These are phyloP conservation scores for Ogataea pini DNA, from an alignment of 805 yeast species.

Conservation along the genomic window DNA sequence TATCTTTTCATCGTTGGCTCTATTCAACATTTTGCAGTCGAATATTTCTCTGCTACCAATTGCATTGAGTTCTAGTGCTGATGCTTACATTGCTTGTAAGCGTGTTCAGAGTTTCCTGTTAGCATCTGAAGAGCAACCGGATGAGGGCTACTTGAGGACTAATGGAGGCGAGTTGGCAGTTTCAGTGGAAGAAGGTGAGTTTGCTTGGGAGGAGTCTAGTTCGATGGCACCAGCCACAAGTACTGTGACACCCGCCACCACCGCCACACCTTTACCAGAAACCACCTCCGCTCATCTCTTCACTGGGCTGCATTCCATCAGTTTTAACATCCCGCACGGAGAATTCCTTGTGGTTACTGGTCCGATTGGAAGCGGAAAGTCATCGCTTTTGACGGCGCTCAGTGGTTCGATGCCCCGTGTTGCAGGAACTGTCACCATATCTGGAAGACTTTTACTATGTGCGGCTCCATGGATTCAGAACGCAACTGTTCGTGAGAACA, in stretches of 20 bases:
- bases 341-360: constrained; percentile 81
- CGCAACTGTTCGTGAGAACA: constrained; percentile 74
- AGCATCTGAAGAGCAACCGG: constrained; percentile 39
- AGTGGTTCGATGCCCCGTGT: constrained; percentile 66
- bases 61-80: constrained; percentile 67
- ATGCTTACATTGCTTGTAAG: constrained; percentile 59
- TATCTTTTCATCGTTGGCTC: constrained; percentile 68
- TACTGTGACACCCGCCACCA: too few species aligned
- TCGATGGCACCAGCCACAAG: too few species aligned
- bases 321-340: constrained; percentile 55
- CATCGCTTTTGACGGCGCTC: constrained; percentile 69
- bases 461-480: constrained; percentile 80
- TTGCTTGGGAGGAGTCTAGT: constrained; percentile 69
- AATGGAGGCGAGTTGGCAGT: constrained; percentile 43
- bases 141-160: constrained; percentile 20
- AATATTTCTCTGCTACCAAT: constrained; percentile 71
- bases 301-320: constrained; percentile 49
- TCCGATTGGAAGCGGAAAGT: constrained; percentile 64
- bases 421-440: constrained; percentile 52
- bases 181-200: constrained; percentile 51
- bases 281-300: too few species aligned
- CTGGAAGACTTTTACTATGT: constrained; percentile 53
- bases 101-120: constrained; percentile 57
- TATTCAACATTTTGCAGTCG: constrained; percentile 60
- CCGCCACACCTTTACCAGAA: neutral